These are phyloP conservation scores for Aspergillus aculeatus DNA, from an alignment of 2,329 filamentous ascomycete species.

Conservation along the genomic window DNA sequence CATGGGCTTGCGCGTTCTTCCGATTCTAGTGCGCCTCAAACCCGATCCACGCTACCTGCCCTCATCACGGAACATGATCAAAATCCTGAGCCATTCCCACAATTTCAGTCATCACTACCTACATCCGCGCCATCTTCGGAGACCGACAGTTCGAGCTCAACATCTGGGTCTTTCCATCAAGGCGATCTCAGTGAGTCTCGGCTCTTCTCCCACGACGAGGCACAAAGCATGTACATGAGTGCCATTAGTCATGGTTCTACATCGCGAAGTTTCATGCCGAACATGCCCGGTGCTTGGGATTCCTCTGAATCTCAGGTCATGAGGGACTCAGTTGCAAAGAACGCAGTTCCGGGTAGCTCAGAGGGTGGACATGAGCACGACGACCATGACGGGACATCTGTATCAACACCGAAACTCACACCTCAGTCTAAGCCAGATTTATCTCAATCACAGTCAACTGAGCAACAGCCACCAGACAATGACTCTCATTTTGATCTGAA, in stretches of 20 bases:
- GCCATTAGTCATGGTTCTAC: conserved; percentile 51
- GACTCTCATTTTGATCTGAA: conserved; percentile 8
- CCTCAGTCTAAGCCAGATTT: conserved; percentile 18
- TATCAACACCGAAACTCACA: conserved; percentile 33
- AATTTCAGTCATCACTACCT: conserved; percentile 9
- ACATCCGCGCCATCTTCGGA: conserved; percentile 22
- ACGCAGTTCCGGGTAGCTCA: conserved; percentile 1
- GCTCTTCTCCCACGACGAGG: conserved; percentile 50
- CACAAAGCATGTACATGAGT: conserved; percentile 56
- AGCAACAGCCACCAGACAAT: conserved; percentile 8
- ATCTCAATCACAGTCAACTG: conserved; percentile 10
- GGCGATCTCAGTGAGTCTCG: conserved; percentile 46
- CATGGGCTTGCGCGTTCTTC: not conserved
- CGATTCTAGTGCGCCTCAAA: not conserved
- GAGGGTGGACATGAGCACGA: not conserved
- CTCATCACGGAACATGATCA: conserved; percentile 1
- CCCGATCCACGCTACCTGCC: conserved; percentile 4
- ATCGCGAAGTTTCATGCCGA: conserved; percentile 28
- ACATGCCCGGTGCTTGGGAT: conserved; percentile 47
- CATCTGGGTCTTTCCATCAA: conserved; percentile 26
- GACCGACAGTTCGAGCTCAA: conserved; percentile 24
- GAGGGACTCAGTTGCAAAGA: conserved; percentile 7
- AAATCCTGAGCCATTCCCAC: not conserved
- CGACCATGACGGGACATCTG: conserved; percentile 18
- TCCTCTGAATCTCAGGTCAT: conserved; percentile 24